Evolutionary conservation across 257 asterid species (phyloP).

Genomic region (Solanum piurae): DNA sequence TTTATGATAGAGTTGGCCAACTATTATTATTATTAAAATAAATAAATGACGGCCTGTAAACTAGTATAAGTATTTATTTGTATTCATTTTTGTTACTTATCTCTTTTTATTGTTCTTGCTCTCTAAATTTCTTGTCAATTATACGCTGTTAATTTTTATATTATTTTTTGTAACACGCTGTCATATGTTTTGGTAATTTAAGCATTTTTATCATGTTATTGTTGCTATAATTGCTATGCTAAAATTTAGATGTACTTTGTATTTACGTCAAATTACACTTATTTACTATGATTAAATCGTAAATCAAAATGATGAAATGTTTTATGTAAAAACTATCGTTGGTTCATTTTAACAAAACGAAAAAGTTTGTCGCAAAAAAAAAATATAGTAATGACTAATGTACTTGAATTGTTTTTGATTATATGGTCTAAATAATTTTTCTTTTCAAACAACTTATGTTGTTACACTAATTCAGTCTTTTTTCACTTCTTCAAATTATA

Average conservation of each 20-base stretch:
- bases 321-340: background rate
- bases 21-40: background rate
- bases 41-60: too few species aligned
- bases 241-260: background rate
- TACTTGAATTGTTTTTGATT: too few species aligned
- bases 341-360: background rate
- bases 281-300: background rate
- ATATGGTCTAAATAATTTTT: background rate
- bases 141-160: too few species aligned
- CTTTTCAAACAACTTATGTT: too few species aligned
- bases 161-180: too few species aligned
- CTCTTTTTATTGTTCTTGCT: too few species aligned
- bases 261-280: background rate
- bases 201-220: background rate
- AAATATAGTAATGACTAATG: background rate
- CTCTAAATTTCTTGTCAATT: too few species aligned
- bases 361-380: background rate
- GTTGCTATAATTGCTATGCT: background rate
- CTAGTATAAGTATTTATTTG: too few species aligned
- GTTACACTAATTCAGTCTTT: background rate
- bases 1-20: background rate
- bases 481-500: too few species aligned
- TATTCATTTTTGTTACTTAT: too few species aligned
- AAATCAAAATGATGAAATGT: background rate
- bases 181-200: too few species aligned